These are phyloP conservation scores for Stachybotrys echinatus DNA, from an alignment of 2,329 filamentous ascomycete genomes.

Conservation along the genomic window DNA sequence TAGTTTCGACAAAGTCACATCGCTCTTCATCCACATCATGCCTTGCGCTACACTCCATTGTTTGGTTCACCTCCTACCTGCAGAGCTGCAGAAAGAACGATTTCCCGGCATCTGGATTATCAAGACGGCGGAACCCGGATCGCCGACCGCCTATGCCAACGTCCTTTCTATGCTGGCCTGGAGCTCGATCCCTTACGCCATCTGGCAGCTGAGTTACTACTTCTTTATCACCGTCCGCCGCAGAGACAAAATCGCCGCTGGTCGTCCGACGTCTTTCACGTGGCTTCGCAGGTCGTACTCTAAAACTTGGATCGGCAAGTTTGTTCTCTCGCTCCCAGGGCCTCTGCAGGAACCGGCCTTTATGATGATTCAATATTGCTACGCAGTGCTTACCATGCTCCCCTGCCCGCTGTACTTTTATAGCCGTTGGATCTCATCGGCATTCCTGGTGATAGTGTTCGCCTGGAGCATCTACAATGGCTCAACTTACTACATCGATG, in stretches of 20 bases:
- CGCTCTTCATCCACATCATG: conserved; percentile 99
- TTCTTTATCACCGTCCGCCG: conserved; percentile 92
- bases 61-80: conserved; percentile 74
- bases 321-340: conserved; percentile 74
- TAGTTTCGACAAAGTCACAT: conserved; percentile 95
- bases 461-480: conserved; percentile 95
- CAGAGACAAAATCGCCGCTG: conserved; percentile 92
- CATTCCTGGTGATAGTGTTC: conserved; percentile 79
- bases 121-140: conserved; percentile 62
- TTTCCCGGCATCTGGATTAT: conserved; percentile 87
- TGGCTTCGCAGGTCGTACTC: conserved; percentile 92
- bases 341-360: conserved; percentile 81
- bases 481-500: conserved; percentile 95
- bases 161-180: conserved; percentile 84
- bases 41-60: conserved; percentile 91
- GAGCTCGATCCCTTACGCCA: conserved; percentile 85
- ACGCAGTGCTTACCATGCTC: conserved; percentile 88
- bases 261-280: conserved; percentile 92
- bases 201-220: conserved; percentile 94
- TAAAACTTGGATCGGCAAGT: conserved; percentile 79
- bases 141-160: conserved; percentile 71
- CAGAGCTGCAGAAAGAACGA: conserved; percentile 57
- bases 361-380: conserved; percentile 92
- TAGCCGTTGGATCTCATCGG: conserved; percentile 71
- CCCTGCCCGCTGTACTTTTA: conserved; percentile 95